These are phyloP conservation scores for Bretziella fagacearum DNA, from an alignment of 2,329 filamentous ascomycete genomes.

Conservation along the genomic window DNA sequence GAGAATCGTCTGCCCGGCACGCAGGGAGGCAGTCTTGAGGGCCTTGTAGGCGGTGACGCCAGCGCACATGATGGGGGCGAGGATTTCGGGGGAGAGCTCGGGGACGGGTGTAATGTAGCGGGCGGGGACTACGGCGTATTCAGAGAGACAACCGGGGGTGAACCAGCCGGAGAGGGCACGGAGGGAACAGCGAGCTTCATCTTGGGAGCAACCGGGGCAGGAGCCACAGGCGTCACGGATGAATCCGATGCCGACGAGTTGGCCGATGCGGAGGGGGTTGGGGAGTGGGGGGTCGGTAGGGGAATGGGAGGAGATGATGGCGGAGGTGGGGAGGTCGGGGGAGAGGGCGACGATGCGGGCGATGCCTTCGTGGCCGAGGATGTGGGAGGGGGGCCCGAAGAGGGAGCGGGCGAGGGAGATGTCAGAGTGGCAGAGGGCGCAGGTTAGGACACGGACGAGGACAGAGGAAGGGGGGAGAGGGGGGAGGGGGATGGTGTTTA, in stretches of 20 bases:
- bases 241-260: neutral
- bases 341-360: neutral
- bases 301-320: neutral
- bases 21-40: slow-evolving; percentile 47
- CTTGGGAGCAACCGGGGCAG: neutral
- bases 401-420: neutral
- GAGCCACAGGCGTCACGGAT: neutral
- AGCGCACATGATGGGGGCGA: slow-evolving; percentile 52
- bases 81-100: slow-evolving; percentile 39
- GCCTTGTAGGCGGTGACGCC: slow-evolving; percentile 40
- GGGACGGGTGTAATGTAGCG: slow-evolving; percentile 52
- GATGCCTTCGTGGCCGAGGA: slow-evolving; percentile 7
- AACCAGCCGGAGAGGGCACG: slow-evolving; percentile 37
- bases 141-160: slow-evolving; percentile 56
- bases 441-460: neutral
- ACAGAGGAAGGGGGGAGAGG: neutral
- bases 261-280: neutral
- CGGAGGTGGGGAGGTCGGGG: neutral
- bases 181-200: neutral
- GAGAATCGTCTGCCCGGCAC: slow-evolving; percentile 52
- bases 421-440: slow-evolving; percentile 1
- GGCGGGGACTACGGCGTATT: slow-evolving; percentile 53
- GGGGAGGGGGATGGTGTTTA: neutral
- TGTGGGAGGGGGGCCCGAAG: neutral
- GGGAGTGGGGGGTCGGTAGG: neutral